Evolutionary conservation across 2,329 filamentous ascomycete genomes (phyloP).

Genomic region (Paecilomyces sp.): DNA sequence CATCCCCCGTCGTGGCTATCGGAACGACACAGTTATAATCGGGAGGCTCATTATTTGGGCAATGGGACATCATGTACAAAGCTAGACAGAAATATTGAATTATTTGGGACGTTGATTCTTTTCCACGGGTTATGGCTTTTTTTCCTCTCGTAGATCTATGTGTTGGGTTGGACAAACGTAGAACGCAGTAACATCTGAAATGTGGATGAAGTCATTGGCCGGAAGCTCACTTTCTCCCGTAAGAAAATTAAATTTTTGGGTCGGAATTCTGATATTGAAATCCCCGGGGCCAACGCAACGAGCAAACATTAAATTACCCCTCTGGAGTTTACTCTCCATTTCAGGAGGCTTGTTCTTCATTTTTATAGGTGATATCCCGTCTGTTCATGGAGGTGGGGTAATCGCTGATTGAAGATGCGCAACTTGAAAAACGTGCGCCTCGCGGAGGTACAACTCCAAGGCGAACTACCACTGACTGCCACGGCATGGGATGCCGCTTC

Average conservation of each 20-base stretch:
- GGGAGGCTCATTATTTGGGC: constrained; percentile 11
- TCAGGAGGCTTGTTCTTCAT: background rate
- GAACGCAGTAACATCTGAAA: constrained; percentile 16
- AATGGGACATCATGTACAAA: constrained; percentile 32
- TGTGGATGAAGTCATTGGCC: constrained; percentile 38
- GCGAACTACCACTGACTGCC: constrained; percentile 60
- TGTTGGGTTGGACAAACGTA: constrained; percentile 7
- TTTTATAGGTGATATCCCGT: constrained; percentile 4
- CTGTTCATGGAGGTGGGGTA: constrained; percentile 31
- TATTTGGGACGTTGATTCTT: constrained; percentile 9
- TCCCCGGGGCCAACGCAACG: constrained; percentile 4
- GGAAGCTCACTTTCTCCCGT: constrained; percentile 17
- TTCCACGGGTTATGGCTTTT: background rate
- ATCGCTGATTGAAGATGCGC: constrained; percentile 56
- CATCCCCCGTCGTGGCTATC: constrained; percentile 12
- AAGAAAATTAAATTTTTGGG: constrained; percentile 33
- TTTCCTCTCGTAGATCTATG: constrained; percentile 7
- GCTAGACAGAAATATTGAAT: constrained; percentile 26
- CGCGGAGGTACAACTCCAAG: constrained; percentile 54
- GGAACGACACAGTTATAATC: constrained; percentile 5
- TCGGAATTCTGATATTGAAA: constrained; percentile 19
- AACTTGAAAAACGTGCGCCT: constrained; percentile 77
- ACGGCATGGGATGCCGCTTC: constrained; percentile 78
- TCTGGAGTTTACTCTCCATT: background rate
- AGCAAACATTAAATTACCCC: constrained; percentile 1